Conservation (phyloP, 441 rosid genomes). For the Pelargonium fulgidum region DNA sequence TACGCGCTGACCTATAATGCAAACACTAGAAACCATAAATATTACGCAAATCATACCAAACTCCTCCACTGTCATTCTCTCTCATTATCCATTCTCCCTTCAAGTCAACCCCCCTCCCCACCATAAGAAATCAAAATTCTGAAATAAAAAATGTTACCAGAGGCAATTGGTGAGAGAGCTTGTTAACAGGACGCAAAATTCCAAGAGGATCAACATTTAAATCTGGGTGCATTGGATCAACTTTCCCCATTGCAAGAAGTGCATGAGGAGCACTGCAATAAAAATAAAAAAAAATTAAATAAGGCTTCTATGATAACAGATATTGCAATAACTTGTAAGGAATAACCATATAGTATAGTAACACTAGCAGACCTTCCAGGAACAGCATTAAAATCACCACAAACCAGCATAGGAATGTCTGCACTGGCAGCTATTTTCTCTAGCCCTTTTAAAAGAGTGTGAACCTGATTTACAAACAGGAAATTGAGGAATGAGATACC, state of each 20-base stretch:
- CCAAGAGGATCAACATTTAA: slow-evolving; percentile 72
- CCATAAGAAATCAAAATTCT: not conserved
- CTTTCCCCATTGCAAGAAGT: slow-evolving; percentile 95
- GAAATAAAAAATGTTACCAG: slow-evolving; percentile 42
- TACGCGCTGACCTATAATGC: slow-evolving; percentile 95
- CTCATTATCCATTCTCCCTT: not conserved
- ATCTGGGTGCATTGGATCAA: slow-evolving; percentile 78
- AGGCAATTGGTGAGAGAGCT: slow-evolving; percentile 86
- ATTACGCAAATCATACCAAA: not conserved
- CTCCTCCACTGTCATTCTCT: not conserved
- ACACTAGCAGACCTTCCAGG: slow-evolving; percentile 76
- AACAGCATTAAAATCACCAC: slow-evolving; percentile 92
- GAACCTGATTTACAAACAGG: slow-evolving; percentile 52
- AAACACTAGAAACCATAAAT: not conserved
- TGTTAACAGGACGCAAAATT: slow-evolving; percentile 76
- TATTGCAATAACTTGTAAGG: not conserved
- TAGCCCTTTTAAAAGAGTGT: slow-evolving; percentile 89
- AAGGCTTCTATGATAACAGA: not conserved
- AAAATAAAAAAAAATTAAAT: slow-evolving; percentile 15
- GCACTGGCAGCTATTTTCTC: slow-evolving; percentile 98
- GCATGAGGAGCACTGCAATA: slow-evolving; percentile 82
- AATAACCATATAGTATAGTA: not conserved
- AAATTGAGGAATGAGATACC: slow-evolving; percentile 11
- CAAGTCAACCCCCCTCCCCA: not conserved
- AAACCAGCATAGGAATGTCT: slow-evolving; percentile 96